Percentiles rank a stretch among this genome's conserved stretches.
These are phyloP conservation scores for Botrytis galanthina DNA, from an alignment of 2,329 filamentous ascomycete species.

Conservation along the genomic window DNA sequence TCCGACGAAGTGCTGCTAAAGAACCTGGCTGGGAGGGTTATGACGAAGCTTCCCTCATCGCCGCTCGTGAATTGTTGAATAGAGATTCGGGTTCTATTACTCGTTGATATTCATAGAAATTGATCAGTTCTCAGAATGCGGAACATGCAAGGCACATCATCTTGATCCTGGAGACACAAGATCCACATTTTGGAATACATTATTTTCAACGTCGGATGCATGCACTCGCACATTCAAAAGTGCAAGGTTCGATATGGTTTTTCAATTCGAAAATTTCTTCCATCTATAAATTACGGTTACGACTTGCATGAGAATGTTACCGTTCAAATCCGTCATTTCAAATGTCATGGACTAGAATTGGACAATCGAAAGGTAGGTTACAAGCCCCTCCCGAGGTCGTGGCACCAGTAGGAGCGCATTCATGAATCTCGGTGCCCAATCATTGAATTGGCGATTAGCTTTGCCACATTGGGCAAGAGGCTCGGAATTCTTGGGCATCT, in stretches of 20 bases:
- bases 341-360: slow-evolving; percentile 15
- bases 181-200: slow-evolving; percentile 22
- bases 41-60: slow-evolving; percentile 67
- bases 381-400: slow-evolving; percentile 24
- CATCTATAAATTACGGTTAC: slow-evolving; percentile 17
- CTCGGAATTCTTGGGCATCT: slow-evolving; percentile 22
- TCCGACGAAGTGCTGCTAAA: slow-evolving; percentile 58
- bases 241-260: slow-evolving; percentile 16
- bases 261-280: slow-evolving; percentile 8
- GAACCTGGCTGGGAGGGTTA: slow-evolving; percentile 72
- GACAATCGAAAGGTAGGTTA: slow-evolving; percentile 15
- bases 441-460: slow-evolving; percentile 16
- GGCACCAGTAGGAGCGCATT: slow-evolving; percentile 26
- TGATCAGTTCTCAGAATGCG: slow-evolving; percentile 19
- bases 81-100: slow-evolving; percentile 32
- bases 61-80: slow-evolving; percentile 56
- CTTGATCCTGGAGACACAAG: slow-evolving; percentile 22
- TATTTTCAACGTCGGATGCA: not conserved
- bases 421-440: slow-evolving; percentile 24
- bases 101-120: slow-evolving; percentile 30
- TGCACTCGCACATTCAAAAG: not conserved
- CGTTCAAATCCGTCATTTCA: not conserved
- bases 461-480: slow-evolving; percentile 25
- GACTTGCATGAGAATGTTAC: slow-evolving; percentile 12
- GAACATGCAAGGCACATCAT: slow-evolving; percentile 27